phyloP scores from a whole-genome alignment of 192 early-diverging fungal genomes.

The Gaertneriomyces sp. region DNA sequence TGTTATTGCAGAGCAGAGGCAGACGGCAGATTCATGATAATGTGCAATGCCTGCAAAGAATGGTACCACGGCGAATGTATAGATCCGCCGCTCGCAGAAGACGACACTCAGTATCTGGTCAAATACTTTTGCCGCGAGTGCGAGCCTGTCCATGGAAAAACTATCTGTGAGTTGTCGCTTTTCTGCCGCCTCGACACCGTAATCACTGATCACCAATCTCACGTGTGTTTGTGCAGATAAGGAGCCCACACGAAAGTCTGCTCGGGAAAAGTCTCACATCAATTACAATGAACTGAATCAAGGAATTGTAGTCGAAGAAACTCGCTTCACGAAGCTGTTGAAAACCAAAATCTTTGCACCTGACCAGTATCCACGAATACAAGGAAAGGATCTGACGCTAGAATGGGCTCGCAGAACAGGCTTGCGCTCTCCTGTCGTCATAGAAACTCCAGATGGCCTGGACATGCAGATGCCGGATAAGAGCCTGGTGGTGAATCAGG shows the following conservation, averaged over 20 bases:
- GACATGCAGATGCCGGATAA: conserved; percentile 77
- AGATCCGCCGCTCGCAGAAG: conserved; percentile 19
- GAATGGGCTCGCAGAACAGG: conserved; percentile 64
- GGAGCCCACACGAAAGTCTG: conserved; percentile 32
- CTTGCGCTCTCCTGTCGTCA: conserved; percentile 70
- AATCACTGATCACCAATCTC: conserved; percentile 1
- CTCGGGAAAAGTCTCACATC: conserved; percentile 45
- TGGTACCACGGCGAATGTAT: conserved; percentile 34
- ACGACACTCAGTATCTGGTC: conserved; percentile 21
- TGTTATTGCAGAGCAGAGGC: conserved; percentile 25
- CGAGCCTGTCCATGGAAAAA: conserved; percentile 32
- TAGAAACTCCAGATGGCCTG: conserved; percentile 64
- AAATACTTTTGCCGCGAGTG: conserved; percentile 48
- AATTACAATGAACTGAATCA: conserved; percentile 85
- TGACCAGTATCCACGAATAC: conserved; percentile 64
- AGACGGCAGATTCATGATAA: conserved; percentile 30
- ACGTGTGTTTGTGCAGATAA: conserved; percentile 15
- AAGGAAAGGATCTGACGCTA: conserved; percentile 63
- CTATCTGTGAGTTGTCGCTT: conserved; percentile 24
- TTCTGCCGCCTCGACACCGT: neutral
- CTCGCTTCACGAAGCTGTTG: conserved; percentile 75
- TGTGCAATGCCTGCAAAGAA: conserved; percentile 29
- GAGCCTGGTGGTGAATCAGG: conserved; percentile 46
- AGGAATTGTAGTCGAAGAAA: conserved; percentile 65
- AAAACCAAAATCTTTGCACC: conserved; percentile 61